These are phyloP conservation scores for Combretum micranthum DNA, from an alignment of 345 rosid genomes.

Conservation along the genomic window DNA sequence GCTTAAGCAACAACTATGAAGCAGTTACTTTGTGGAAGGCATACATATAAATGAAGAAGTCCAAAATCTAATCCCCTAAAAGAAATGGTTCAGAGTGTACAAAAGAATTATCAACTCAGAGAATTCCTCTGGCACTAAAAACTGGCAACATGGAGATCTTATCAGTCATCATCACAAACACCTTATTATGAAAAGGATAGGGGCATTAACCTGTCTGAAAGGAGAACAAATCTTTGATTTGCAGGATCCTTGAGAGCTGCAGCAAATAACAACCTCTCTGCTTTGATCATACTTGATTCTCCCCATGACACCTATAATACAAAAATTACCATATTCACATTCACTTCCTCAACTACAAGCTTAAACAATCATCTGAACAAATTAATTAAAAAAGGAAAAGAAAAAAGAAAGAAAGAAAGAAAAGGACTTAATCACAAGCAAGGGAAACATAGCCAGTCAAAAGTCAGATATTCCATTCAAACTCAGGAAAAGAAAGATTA, in stretches of 20 bases:
- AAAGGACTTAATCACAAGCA: too few relatives aligned
- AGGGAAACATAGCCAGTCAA: too few relatives aligned
- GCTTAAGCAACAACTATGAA: too few relatives aligned
- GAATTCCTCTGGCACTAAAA: too few relatives aligned
- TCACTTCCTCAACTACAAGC: background rate
- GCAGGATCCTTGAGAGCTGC: conserved; percentile 71
- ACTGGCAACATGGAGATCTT: background rate
- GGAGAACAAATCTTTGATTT: conserved; percentile 82
- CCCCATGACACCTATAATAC: conserved; percentile 75
- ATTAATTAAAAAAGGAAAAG: background rate
- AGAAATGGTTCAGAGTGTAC: too few relatives aligned
- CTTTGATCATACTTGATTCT: conserved; percentile 81
- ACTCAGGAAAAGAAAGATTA: too few relatives aligned
- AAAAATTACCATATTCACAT: background rate
- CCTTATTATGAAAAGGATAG: background rate
- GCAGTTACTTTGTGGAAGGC: too few relatives aligned
- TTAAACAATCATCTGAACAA: background rate
- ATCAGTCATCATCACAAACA: background rate
- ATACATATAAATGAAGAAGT: too few relatives aligned
- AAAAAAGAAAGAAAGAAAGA: background rate
- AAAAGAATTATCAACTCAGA: too few relatives aligned
- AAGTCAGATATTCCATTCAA: too few relatives aligned
- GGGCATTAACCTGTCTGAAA: conserved; percentile 72
- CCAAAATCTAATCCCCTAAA: too few relatives aligned
- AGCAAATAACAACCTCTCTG: conserved; percentile 74